phyloP scores from a whole-genome alignment of 169 alveolate genomes.

The Theileria orientalis region DNA sequence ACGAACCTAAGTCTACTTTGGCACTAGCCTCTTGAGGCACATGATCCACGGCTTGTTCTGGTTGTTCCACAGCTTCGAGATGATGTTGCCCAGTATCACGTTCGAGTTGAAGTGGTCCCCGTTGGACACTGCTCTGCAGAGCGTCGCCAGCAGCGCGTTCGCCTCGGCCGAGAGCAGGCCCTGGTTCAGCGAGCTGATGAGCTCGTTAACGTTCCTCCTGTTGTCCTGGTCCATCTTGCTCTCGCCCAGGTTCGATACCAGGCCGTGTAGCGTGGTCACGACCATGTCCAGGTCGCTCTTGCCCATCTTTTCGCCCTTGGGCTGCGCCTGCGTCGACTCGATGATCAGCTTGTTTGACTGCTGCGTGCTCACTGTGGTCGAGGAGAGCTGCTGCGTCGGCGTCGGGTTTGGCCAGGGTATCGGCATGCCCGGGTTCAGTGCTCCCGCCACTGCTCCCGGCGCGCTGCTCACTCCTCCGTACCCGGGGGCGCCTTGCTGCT shows the following conservation, averaged over 20 bases:
- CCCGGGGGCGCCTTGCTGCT: conserved; percentile 9
- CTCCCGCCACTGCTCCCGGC: conserved; percentile 83
- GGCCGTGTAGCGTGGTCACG: conserved; percentile 34
- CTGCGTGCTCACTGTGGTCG: conserved; percentile 64
- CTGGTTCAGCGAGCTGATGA: conserved; percentile 66
- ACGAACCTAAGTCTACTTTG: conserved; percentile 65
- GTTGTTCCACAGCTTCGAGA: conserved; percentile 79
- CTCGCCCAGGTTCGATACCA: conserved; percentile 57
- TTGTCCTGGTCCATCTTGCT: conserved; percentile 69
- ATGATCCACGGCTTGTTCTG: conserved; percentile 81
- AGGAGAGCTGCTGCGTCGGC: conserved; percentile 79
- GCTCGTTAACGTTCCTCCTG: conserved; percentile 68
- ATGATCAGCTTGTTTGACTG: conserved; percentile 53
- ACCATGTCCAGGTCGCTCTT: conserved; percentile 60
- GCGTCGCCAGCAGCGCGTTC: conserved; percentile 64
- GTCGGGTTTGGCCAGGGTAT: conserved; percentile 89
- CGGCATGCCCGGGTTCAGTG: conserved; percentile 86
- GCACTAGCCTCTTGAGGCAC: conserved; percentile 77
- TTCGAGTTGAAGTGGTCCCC: conserved; percentile 77
- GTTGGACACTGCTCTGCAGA: conserved; percentile 71
- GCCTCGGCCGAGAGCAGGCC: conserved; percentile 77
- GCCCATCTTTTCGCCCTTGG: conserved; percentile 67
- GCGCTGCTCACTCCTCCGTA: conserved; percentile 66
- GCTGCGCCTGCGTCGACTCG: conserved; percentile 60
- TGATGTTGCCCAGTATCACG: conserved; percentile 70